Conservation (phyloP, 768 basidiomycete species). For the Termitomyces sp. region DNA sequence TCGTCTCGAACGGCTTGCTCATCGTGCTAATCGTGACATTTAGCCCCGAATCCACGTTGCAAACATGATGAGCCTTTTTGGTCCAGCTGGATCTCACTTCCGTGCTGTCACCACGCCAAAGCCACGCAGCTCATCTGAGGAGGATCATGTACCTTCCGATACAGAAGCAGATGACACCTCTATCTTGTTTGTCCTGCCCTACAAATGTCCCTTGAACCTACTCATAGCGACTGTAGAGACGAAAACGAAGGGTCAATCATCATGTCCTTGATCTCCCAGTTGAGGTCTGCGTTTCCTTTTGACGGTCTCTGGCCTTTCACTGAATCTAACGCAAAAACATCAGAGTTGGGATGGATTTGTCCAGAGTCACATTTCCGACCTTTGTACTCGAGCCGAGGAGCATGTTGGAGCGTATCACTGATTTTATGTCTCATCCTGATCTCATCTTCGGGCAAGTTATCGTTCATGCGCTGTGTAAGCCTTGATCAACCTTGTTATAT, state of each 20-base stretch:
- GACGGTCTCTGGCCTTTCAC: neutral
- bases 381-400: conserved; percentile 97
- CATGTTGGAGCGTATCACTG: conserved; percentile 97
- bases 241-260: conserved; percentile 93
- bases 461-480: neutral
- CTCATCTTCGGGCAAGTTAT: conserved; percentile 83
- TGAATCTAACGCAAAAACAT: neutral
- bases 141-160: conserved; percentile 73
- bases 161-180: conserved; percentile 87
- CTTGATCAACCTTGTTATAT: neutral
- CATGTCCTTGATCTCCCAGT: conserved; percentile 80
- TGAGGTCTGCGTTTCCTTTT: conserved; percentile 47
- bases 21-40: neutral
- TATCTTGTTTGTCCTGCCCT: conserved; percentile 61
- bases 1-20: neutral
- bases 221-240: conserved; percentile 54
- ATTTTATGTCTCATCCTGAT: conserved; percentile 99
- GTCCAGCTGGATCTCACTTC: conserved; percentile 58
- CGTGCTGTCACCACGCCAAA: conserved; percentile 46
- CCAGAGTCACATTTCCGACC: conserved; percentile 87
- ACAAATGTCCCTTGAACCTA: conserved; percentile 25
- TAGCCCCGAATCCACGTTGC: neutral
- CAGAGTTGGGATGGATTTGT: conserved; percentile 96
- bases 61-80: conserved; percentile 78
- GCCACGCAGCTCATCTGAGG: conserved; percentile 61